Evolutionary conservation across 768 basidiomycete species (phyloP), one percentile per base, ranked within the genome.

Genomic region (Pilatotrama ljubarskyi): DNA sequence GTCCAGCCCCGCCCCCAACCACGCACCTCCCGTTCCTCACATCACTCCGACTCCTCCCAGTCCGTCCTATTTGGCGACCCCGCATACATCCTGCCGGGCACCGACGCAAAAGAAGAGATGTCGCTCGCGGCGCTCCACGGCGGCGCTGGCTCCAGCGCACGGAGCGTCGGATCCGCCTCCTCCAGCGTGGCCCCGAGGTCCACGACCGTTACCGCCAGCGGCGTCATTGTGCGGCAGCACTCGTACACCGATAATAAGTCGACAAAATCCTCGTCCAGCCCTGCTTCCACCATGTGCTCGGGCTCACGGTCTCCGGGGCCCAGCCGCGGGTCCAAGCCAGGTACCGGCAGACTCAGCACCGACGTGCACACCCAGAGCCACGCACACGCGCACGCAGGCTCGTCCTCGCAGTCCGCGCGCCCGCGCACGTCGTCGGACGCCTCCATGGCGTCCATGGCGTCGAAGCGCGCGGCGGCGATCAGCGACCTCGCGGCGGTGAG

Each of bases 1-100:
- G 65, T 82, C 22, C 84, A 78, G 57, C 81, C 86, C 20, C 73
- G 64, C 63, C 77, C 54, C 32, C 14, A 22, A 43, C 48, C 35
- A 29, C 49, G 41, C 22, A 32, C 46, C 35, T 50, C 47, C 35
- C 55, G n/a, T 1, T 42, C 43, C 43, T 51, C 55, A 3, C 41
- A 36, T 48, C 24, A 38, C 20, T 51, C 48, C 18, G 20, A 58
- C 20, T 58, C 56, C n/a, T 35, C 44, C 25, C 44, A 47, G 14
- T 47, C 44, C 25, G 17, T 47, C 25, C 44, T 38, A 7, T 56
- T 26, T 24, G 44, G 32, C 25, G 53, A 54, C 18, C 38, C 24
- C 10, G 25, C 15, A 5, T 47, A 47, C 41, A 15, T 44, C 20
- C 22, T 56, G 2, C 37, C 46, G 32, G 36, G 37, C 37, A 46